These are phyloP conservation scores for Rhodotorula graminis DNA, from an alignment of 768 basidiomycete species.

Conservation along the genomic window DNA sequence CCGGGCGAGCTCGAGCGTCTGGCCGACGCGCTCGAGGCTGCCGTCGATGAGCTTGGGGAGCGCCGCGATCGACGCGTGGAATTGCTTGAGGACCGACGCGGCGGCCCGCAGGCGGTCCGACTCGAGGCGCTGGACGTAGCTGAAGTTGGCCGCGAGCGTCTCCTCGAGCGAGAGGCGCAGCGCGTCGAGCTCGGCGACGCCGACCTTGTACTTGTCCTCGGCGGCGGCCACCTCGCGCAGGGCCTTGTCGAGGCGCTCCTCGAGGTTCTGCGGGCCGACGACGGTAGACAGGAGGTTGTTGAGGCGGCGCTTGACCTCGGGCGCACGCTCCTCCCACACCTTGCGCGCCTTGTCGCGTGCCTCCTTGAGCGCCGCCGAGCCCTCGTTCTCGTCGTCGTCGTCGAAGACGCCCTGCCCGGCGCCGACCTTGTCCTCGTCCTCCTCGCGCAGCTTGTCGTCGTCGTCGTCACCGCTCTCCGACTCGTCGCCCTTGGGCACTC, in stretches of 20 bases:
- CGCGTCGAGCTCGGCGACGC: slow-evolving; percentile 12
- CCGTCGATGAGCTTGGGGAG: slow-evolving; percentile 4
- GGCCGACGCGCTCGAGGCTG: slow-evolving; percentile 8
- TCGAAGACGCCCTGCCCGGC: no score
- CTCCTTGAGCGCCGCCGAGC: not conserved
- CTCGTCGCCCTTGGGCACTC: not conserved
- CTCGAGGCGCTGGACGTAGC: slow-evolving; percentile 33
- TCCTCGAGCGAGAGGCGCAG: slow-evolving; percentile 33
- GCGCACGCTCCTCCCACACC: slow-evolving; percentile 16
- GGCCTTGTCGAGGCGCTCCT: slow-evolving; percentile 9
- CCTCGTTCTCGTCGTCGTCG: not conserved
- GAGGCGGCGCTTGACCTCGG: slow-evolving; percentile 29
- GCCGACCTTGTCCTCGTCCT: not conserved
- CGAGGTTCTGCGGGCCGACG: slow-evolving; percentile 16
- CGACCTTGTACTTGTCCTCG: slow-evolving; percentile 27
- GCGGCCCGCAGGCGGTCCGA: slow-evolving; percentile 33
- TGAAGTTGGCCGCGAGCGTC: slow-evolving; percentile 23
- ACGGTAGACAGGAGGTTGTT: slow-evolving; percentile 21
- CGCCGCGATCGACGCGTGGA: slow-evolving; percentile 7
- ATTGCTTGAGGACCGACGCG: slow-evolving; percentile 20
- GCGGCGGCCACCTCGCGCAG: slow-evolving; percentile 8
- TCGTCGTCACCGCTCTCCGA: not conserved
- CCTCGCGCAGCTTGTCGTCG: not conserved
- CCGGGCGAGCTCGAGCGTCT: slow-evolving; percentile 21
- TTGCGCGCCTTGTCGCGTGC: slow-evolving; percentile 8